Percentiles rank a stretch among this genome's conserved stretches.
Evolutionary conservation across 805 yeast species (phyloP).

Genomic region (Ogataea ramenticola): DNA sequence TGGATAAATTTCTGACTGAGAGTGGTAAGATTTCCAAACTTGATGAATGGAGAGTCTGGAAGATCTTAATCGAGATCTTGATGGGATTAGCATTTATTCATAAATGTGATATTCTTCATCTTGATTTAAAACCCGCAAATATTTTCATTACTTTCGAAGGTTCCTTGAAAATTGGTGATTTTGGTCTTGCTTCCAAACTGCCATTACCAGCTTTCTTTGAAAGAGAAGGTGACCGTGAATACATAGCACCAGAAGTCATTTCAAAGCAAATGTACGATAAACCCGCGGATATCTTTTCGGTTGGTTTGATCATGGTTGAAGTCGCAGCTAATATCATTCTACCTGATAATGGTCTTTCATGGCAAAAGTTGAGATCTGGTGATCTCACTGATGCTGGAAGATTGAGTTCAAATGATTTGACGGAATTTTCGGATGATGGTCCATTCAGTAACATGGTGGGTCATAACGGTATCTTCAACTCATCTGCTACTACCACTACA

Average conservation of each 20-base stretch:
- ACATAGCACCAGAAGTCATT: constrained; percentile 94
- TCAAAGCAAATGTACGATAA: constrained; percentile 76
- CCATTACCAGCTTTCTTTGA: constrained; percentile 74
- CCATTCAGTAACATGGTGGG: constrained; percentile 2
- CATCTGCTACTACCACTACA: constrained; percentile 5
- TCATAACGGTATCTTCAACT: background rate
- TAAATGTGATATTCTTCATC: constrained; percentile 65
- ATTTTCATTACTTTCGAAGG: constrained; percentile 94
- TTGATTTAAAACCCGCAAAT: constrained; percentile 94
- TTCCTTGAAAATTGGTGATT: constrained; percentile 87
- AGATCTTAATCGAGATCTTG: constrained; percentile 77
- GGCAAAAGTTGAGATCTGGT: constrained; percentile 94
- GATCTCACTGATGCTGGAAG: constrained; percentile 93
- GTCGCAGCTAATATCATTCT: constrained; percentile 91
- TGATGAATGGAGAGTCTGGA: constrained; percentile 98
- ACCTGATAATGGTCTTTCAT: constrained; percentile 93
- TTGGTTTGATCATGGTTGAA: constrained; percentile 89
- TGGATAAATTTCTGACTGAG: constrained; percentile 72
- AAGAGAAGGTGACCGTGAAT: constrained; percentile 95
- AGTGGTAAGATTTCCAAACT: constrained; percentile 68
- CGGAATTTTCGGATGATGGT: constrained; percentile 13
- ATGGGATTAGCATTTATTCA: constrained; percentile 80
- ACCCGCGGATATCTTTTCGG: constrained; percentile 92
- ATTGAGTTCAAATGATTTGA: constrained; percentile 64
- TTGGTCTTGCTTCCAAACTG: constrained; percentile 82